These are phyloP conservation scores for Hansenula anomala DNA, from an alignment of 1,139 yeast genomes.

Conservation along the genomic window DNA sequence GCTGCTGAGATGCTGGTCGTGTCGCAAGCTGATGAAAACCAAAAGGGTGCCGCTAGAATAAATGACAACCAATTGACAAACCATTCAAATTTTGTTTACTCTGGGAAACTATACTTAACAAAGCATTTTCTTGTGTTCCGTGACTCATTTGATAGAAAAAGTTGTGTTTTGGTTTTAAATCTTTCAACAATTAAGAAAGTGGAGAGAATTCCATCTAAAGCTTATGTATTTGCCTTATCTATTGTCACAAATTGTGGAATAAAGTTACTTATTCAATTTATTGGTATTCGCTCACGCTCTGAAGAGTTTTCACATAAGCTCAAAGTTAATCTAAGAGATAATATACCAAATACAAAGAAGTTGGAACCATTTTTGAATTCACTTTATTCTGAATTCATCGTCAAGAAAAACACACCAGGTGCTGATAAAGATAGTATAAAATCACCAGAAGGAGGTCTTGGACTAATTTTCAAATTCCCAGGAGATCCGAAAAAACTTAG, in stretches of 20 bases:
- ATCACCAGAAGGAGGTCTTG: constrained; percentile 84
- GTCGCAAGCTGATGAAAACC: constrained; percentile 31
- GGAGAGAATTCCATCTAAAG: constrained; percentile 73
- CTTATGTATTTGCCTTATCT: constrained; percentile 77
- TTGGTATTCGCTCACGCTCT: constrained; percentile 74
- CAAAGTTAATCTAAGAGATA: constrained; percentile 58
- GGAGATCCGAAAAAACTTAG: constrained; percentile 76
- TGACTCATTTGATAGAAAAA: constrained; percentile 62
- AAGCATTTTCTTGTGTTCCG: constrained; percentile 71
- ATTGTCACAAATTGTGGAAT: constrained; percentile 66
- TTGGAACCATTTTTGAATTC: constrained; percentile 65
- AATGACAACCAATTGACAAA: constrained; percentile 21
- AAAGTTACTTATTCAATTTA: constrained; percentile 61
- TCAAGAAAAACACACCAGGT: constrained; percentile 52
- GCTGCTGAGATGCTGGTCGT: constrained; percentile 63
- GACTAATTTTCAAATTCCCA: constrained; percentile 78
- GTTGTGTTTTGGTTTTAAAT: constrained; percentile 68
- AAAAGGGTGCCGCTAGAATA: constrained; percentile 4
- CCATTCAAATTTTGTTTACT: constrained; percentile 30
- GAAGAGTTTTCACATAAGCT: constrained; percentile 74
- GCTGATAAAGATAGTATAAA: constrained; percentile 34
- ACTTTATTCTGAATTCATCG: constrained; percentile 81
- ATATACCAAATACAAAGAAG: constrained; percentile 55
- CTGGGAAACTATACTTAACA: constrained; percentile 67
- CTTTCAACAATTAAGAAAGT: constrained; percentile 78